These are phyloP conservation scores for Laetiporus sulphureus DNA, from an alignment of 1,284 basidiomycete species.

Conservation along the genomic window DNA sequence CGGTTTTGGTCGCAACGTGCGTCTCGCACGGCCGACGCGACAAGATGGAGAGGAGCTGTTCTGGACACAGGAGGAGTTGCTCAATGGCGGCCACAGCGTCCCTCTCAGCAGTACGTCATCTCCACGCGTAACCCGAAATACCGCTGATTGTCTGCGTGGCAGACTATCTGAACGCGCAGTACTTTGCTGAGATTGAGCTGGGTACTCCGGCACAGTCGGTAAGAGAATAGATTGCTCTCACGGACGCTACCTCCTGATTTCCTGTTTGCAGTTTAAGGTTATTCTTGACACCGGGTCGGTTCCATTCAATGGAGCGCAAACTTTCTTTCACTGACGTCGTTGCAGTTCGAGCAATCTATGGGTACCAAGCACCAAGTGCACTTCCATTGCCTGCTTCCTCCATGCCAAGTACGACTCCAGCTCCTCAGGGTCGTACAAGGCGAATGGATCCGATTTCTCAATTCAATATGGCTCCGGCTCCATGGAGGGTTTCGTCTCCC, in stretches of 20 bases:
- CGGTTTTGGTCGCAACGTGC: constrained; percentile 62
- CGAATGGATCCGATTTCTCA: constrained; percentile 87
- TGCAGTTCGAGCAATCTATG: constrained; percentile 84
- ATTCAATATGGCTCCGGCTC: constrained; percentile 97
- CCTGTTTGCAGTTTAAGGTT: constrained; percentile 65
- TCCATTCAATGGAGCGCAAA: constrained; percentile 5
- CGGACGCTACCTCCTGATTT: constrained; percentile 8
- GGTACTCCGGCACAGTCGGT: constrained; percentile 78
- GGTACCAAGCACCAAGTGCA: constrained; percentile 88
- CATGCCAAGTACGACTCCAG: constrained; percentile 89
- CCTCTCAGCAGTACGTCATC: constrained; percentile 79
- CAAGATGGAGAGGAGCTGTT: constrained; percentile 60
- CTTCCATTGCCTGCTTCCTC: constrained; percentile 97
- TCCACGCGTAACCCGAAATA: neutral
- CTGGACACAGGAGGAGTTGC: constrained; percentile 76
- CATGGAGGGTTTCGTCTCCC: constrained; percentile 94
- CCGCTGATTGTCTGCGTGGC: neutral
- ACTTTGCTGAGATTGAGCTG: constrained; percentile 85
- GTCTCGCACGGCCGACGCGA: constrained; percentile 32
- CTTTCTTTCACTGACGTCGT: constrained; percentile 8
- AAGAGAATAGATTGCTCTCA: constrained; percentile 18
- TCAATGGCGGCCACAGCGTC: constrained; percentile 80
- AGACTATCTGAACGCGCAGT: constrained; percentile 99
- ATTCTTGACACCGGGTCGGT: constrained; percentile 78
- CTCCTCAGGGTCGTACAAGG: constrained; percentile 84